Evolutionary conservation across 345 rosid species (phyloP), one percentile per base, ranked within the genome.

Genomic region (Gossypium herbaceum): DNA sequence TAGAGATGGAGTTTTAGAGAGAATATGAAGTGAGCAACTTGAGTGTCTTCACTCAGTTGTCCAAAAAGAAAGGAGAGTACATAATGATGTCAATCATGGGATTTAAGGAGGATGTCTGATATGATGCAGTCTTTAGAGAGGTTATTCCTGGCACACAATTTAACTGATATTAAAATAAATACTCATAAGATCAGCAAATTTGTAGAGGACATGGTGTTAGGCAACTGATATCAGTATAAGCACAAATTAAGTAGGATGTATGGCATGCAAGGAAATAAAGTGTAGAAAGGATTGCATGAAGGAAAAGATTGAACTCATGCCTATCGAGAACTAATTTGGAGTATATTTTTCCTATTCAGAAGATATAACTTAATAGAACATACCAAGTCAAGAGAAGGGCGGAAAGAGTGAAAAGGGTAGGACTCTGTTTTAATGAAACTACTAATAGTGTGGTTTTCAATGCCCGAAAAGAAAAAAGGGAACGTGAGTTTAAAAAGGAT

Each of bases 281-380:
- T 13, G 17, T 13, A 15, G 44, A 61, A 61, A 15, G 8, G 45
- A 62, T 62, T 34, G 45, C 20, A 15, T 62, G 9, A 62, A 62
- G 67, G 45, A 62, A 29, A 62, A 29, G 44, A 62, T 62, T 34
- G 67, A 39, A 34, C 67, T 58, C 12, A 7, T 62, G 67, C 2
- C 19, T 62, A 29, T 62, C 29, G 67, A 62, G 45, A 62, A 62
- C 20, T 8, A 62, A 27, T 62, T 62, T 62, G 67, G 67, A 34
- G 67, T 60, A 25, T 13, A 4, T 25, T 60, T 60, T 8, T 17
- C 41, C 13, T 57, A 13, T 57, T 22, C 29, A 22, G 62, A 20
- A 57, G 62, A 22, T 57, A 6, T 10, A 22, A 20, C 29, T 20
- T 59, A 12, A 25, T 59, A 12, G 64, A 63, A 39, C 4, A 24